Conservation (phyloP, 768 basidiomycete genomes). For the Xerocomellus intermedius region DNA sequence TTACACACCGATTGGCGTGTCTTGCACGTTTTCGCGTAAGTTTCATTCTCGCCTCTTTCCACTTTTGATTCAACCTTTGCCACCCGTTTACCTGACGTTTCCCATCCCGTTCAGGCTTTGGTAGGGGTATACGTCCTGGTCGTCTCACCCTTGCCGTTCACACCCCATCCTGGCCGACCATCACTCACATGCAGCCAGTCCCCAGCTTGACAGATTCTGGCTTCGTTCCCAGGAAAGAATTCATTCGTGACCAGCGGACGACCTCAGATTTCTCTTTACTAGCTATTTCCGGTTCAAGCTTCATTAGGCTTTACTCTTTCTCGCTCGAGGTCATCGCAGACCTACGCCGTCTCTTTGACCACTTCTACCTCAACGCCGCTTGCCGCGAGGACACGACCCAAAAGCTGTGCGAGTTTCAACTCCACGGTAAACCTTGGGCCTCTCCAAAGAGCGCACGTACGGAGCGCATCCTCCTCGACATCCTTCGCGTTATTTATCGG, state of each 20-base stretch:
- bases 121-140: conserved; percentile 26
- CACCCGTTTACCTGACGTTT: conserved; percentile 41
- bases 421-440: conserved; percentile 73
- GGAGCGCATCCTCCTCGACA: conserved; percentile 68
- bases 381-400: conserved; percentile 55
- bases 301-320: conserved; percentile 71
- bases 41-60: conserved; percentile 25
- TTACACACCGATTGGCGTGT: conserved; percentile 27
- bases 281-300: conserved; percentile 61
- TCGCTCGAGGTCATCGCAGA: conserved; percentile 48
- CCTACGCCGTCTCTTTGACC: conserved; percentile 57
- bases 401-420: conserved; percentile 62
- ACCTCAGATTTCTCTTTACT: conserved; percentile 67
- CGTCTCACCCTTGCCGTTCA: conserved; percentile 21
- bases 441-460: conserved; percentile 62
- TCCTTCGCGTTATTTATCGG: conserved; percentile 60
- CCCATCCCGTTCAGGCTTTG: conserved; percentile 30
- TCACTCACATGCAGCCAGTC: conserved; percentile 32
- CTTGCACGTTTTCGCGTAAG: conserved; percentile 34
- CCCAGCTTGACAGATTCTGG: conserved; percentile 41
- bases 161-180: conserved; percentile 24
- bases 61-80: conserved; percentile 29
- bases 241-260: conserved; percentile 54
- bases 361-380: conserved; percentile 40
- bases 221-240: conserved; percentile 72